These are phyloP conservation scores for Cyclostephanos invisitatus DNA, from an alignment of 108 stramenopile species.

Conservation along the genomic window DNA sequence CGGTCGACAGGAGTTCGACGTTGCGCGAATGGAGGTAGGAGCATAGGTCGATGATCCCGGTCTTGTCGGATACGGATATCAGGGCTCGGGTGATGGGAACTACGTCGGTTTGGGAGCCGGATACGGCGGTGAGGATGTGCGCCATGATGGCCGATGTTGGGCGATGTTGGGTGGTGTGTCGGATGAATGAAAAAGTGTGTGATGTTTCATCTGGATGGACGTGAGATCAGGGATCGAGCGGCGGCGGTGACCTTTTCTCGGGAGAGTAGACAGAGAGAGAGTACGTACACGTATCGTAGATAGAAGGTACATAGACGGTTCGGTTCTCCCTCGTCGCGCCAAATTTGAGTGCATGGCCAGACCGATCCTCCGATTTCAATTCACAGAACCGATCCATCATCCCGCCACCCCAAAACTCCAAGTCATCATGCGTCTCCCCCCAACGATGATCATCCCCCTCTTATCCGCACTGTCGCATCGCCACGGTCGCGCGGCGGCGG, in stretches of 20 bases:
- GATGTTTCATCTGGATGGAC: background rate
- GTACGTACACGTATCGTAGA: no score
- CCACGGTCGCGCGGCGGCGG: background rate
- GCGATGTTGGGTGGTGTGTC: no score
- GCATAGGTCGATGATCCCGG: slow-evolving; percentile 93
- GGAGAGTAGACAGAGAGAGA: no score
- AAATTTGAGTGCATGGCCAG: no score
- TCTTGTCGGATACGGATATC: slow-evolving; percentile 96
- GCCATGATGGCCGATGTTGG: slow-evolving; percentile 29
- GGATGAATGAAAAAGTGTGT: no score
- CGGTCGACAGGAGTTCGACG: slow-evolving; percentile 95
- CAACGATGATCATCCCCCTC: background rate
- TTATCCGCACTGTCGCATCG: background rate
- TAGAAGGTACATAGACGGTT: no score
- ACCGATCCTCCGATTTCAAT: no score
- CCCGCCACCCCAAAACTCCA: background rate
- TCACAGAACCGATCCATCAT: no score
- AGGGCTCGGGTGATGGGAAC: slow-evolving; percentile 90
- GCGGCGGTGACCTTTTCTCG: no score
- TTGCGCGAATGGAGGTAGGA: slow-evolving; percentile 72
- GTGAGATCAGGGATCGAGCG: no score
- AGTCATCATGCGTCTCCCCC: background rate
- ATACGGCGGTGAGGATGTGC: slow-evolving; percentile 51
- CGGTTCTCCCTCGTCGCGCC: no score
- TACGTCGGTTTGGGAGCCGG: slow-evolving; percentile 69